Conservation (phyloP, 352 stramenopile genomes). For the Pseudoperonospora humuli region DNA sequence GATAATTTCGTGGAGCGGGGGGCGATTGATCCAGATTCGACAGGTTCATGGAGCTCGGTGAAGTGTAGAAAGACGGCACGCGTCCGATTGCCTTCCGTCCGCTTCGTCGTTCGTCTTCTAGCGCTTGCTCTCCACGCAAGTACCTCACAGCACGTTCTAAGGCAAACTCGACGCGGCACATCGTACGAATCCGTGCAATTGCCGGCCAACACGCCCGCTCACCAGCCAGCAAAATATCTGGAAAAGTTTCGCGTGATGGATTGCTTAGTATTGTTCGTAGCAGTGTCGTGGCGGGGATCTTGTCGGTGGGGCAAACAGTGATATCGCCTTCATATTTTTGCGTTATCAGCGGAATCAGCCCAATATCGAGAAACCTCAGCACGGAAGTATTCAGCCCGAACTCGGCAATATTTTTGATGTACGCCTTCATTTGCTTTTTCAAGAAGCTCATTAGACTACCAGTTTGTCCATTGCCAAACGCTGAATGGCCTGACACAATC, state of each 20-base stretch:
- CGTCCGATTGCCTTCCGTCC: conserved; percentile 67
- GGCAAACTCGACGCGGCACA: conserved; percentile 95
- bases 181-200: conserved; percentile 92
- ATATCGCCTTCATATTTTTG: conserved; percentile 98
- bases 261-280: conserved; percentile 80
- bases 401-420: conserved; percentile 84
- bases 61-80: conserved; percentile 85
- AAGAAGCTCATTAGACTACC: conserved; percentile 89
- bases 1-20: conserved; percentile 12
- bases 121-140: conserved; percentile 68
- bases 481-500: conserved; percentile 67
- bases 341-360: conserved; percentile 71
- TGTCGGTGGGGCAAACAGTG: conserved; percentile 91
- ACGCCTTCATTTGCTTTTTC: conserved; percentile 91
- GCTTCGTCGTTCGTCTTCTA: conserved; percentile 66
- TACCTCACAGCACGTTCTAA: conserved; percentile 88
- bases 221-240: conserved; percentile 76
- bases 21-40: conserved; percentile 54
- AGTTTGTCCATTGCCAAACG: conserved; percentile 67
- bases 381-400: conserved; percentile 81
- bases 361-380: conserved; percentile 77
- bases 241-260: conserved; percentile 52
- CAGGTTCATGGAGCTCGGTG: conserved; percentile 77
- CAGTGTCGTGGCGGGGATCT: conserved; percentile 79
- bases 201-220: conserved; percentile 90